Percentiles rank a stretch among this genome's conserved stretches.
These are phyloP conservation scores for Arabis alpina DNA, from an alignment of 345 rosid genomes.

Conservation along the genomic window DNA sequence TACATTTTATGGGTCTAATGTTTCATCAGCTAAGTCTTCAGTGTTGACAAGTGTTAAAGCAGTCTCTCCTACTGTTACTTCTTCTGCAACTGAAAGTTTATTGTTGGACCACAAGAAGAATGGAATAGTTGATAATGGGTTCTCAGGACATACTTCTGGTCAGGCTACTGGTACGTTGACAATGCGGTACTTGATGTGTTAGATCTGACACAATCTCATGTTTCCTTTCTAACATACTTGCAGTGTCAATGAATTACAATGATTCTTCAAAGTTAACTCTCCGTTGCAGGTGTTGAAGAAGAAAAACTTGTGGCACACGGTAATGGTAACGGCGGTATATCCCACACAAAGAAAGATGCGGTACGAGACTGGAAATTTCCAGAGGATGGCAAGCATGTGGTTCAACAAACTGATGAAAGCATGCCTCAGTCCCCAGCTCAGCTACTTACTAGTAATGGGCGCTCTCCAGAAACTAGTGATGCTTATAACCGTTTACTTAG, in stretches of 20 bases:
- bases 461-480: constrained; percentile 44
- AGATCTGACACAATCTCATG: neutral
- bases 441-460: constrained; percentile 43
- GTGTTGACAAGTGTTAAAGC: constrained; percentile 46
- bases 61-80: constrained; percentile 48
- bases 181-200: constrained; percentile 16
- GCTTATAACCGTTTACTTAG: constrained; percentile 63
- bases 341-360: constrained; percentile 43
- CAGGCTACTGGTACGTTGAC: constrained; percentile 59
- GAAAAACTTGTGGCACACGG: constrained; percentile 40
- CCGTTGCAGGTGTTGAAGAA: constrained; percentile 51
- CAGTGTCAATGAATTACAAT: constrained; percentile 15
- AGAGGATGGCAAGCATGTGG: constrained; percentile 46
- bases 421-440: constrained; percentile 41
- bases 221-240: constrained; percentile 26
- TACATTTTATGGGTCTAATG: constrained; percentile 57
- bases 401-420: constrained; percentile 44
- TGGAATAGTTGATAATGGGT: constrained; percentile 39
- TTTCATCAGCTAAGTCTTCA: constrained; percentile 43
- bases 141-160: constrained; percentile 42
- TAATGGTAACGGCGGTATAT: constrained; percentile 46
- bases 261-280: constrained; percentile 35
- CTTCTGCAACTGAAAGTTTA: constrained; percentile 47
- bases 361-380: constrained; percentile 45
- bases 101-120: constrained; percentile 50